Conservation (phyloP, 2,329 filamentous ascomycete species). For the Aspergillus candidus region DNA sequence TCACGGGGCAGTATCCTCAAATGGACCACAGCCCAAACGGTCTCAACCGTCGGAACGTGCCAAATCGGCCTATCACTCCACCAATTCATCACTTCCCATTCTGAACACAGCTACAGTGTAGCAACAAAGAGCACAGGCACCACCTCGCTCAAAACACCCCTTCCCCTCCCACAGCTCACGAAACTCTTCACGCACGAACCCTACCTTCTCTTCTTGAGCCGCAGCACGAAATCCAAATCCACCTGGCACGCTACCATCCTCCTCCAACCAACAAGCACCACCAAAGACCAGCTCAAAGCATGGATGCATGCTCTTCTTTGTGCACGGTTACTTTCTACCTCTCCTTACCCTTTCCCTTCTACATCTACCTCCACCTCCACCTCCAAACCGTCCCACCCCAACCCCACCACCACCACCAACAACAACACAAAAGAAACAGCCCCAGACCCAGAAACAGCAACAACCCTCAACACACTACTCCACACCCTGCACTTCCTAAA, state of each 20-base stretch:
- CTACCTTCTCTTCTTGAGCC: constrained; percentile 58
- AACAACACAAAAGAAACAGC: not conserved
- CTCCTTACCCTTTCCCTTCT: too few species aligned
- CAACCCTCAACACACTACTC: constrained; percentile 33
- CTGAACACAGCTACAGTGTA: constrained; percentile 7
- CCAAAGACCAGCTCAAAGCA: constrained; percentile 51
- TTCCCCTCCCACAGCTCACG: constrained; percentile 46
- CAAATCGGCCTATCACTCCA: constrained; percentile 48
- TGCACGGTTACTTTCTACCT: constrained; percentile 24
- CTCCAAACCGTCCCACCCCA: not conserved
- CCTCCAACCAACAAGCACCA: constrained; percentile 53
- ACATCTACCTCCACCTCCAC: too few species aligned
- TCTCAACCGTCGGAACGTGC: constrained; percentile 44
- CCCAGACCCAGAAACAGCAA: not conserved
- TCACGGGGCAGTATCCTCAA: constrained; percentile 61
- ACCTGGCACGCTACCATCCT: constrained; percentile 51
- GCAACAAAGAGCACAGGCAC: constrained; percentile 3
- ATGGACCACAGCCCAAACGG: constrained; percentile 30
- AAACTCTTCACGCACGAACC: constrained; percentile 45
- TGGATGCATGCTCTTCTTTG: constrained; percentile 57
- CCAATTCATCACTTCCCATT: constrained; percentile 22
- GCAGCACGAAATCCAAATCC: constrained; percentile 7
- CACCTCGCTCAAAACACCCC: constrained; percentile 23
- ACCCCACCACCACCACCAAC: constrained; percentile 1
- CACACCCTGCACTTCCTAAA: constrained; percentile 39